Evolutionary conservation across 176 grass and related monocot genomes (phyloP).

Genomic region (Avena sativa): DNA sequence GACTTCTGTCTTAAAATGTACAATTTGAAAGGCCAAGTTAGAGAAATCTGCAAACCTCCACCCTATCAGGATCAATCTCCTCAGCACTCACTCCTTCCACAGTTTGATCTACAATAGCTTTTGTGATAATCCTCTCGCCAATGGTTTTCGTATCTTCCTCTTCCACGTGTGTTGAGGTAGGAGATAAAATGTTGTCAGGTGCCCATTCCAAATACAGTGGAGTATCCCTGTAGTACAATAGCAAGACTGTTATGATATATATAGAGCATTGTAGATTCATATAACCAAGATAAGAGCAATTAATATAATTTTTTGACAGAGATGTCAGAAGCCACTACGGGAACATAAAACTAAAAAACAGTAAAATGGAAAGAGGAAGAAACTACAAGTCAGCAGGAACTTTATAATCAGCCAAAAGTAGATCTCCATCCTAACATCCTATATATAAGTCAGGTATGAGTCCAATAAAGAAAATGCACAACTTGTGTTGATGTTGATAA

Average conservation of each 20-base stretch:
- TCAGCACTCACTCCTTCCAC: conserved; percentile 80
- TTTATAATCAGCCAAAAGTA: conserved; percentile 9
- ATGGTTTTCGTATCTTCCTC: conserved; percentile 67
- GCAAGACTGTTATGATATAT: conserved; percentile 21
- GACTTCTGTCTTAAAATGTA: not conserved
- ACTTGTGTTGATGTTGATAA: not conserved
- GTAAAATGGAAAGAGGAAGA: not conserved
- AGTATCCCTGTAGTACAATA: conserved; percentile 68
- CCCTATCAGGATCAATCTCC: conserved; percentile 90
- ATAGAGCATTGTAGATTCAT: not conserved
- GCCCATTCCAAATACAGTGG: conserved; percentile 98
- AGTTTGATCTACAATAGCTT: conserved; percentile 84
- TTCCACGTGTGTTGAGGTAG: conserved; percentile 49
- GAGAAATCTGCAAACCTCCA: conserved; percentile 69
- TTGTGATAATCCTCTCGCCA: conserved; percentile 71
- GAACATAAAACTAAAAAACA: not conserved
- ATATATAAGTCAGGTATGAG: not conserved
- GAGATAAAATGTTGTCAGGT: conserved; percentile 81
- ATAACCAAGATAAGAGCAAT: conserved; percentile 13
- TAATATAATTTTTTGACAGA: not conserved
- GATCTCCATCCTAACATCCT: not conserved
- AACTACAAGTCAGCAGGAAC: conserved; percentile 8
- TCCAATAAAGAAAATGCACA: not conserved
- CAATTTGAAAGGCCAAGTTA: not conserved
- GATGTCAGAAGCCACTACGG: not conserved